These are phyloP conservation scores for Xylaria sp. DNA, from an alignment of 2,329 filamentous ascomycete genomes.

Conservation along the genomic window DNA sequence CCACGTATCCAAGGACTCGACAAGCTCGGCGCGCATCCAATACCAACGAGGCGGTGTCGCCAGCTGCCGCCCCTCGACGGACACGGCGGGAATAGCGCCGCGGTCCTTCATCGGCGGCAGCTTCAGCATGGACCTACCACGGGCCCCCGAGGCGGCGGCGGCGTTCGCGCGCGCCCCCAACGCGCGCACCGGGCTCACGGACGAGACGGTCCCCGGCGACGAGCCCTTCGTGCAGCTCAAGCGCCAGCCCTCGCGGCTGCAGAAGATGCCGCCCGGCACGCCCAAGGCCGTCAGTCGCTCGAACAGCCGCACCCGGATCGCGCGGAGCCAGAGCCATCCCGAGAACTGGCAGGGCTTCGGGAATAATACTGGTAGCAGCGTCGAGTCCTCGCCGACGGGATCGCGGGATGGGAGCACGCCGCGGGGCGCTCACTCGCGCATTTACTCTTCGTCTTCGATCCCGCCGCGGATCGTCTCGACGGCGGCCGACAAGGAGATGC, in stretches of 20 bases:
- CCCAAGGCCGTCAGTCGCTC: conserved; percentile 41
- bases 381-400: conserved; percentile 51
- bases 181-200: conserved; percentile 70
- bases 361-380: conserved; percentile 38
- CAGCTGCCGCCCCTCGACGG: conserved; percentile 49
- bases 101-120: conserved; percentile 53
- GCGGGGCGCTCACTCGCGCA: conserved; percentile 51
- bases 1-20: conserved; percentile 53
- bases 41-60: conserved; percentile 55
- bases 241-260: conserved; percentile 64
- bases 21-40: conserved; percentile 58
- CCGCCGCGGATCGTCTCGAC: conserved; percentile 57
- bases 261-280: conserved; percentile 58
- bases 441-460: conserved; percentile 58
- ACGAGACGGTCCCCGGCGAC: conserved; percentile 69
- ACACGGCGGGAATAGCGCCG: conserved; percentile 44
- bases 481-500: conserved; percentile 56
- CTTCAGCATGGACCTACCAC: conserved; percentile 57
- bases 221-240: conserved; percentile 67
- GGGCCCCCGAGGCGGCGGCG: conserved; percentile 59
- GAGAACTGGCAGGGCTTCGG: conserved; percentile 52
- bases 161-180: conserved; percentile 71
- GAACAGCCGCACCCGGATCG: conserved; percentile 55
- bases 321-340: conserved; percentile 59
- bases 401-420: conserved; percentile 41